These are phyloP conservation scores for Hypoxylon sp. DNA, from an alignment of 2,329 filamentous ascomycete genomes.

Conservation along the genomic window DNA sequence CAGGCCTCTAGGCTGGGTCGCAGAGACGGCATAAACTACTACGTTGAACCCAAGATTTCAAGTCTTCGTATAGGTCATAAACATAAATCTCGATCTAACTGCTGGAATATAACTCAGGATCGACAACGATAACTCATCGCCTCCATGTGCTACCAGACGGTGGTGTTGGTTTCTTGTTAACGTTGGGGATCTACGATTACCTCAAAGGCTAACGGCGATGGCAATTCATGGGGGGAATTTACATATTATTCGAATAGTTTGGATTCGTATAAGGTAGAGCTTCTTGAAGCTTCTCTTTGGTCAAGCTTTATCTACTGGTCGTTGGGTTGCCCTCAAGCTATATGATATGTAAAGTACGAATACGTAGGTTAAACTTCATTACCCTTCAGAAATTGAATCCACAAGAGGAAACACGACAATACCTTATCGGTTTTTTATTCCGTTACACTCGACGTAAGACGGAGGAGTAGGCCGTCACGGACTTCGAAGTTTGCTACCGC, in stretches of 20 bases:
- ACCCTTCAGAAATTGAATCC: background rate
- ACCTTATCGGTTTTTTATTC: background rate
- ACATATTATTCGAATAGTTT: background rate
- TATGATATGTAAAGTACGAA: background rate
- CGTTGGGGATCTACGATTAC: background rate
- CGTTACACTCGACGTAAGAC: background rate
- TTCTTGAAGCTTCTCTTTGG: background rate
- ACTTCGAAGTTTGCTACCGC: background rate
- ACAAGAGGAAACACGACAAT: background rate
- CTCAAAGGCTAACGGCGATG: background rate
- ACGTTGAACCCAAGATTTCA: background rate
- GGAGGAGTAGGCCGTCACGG: background rate
- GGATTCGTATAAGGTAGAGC: background rate
- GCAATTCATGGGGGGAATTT: background rate
- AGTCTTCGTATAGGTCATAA: background rate
- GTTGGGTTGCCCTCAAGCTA: background rate
- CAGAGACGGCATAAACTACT: constrained; percentile 6
- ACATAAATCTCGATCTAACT: constrained; percentile 10
- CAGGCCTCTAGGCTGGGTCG: constrained; percentile 21
- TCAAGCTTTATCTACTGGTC: background rate
- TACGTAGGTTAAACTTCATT: background rate
- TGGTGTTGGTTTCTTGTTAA: constrained; percentile 16
- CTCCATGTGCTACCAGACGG: background rate
- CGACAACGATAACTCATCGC: background rate
- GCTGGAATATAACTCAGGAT: background rate